Evolutionary conservation across 495 filamentous ascomycete species (phyloP), one percentile per base, ranked within the genome.

Genomic region (Ascodesmis nigricans): DNA sequence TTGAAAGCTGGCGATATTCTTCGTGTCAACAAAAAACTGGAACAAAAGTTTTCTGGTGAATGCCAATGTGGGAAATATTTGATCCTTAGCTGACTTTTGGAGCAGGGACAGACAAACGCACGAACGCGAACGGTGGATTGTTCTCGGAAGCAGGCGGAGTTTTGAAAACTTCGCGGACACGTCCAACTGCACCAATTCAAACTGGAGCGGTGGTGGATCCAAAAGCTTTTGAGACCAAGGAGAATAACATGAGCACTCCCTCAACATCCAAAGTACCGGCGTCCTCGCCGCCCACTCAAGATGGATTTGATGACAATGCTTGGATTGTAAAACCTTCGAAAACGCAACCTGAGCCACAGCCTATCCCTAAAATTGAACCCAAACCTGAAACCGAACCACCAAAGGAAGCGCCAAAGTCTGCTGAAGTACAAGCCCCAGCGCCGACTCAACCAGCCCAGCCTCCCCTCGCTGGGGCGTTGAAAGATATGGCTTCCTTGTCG

Each of bases 241-340:
- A 53, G 18, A 26, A 16, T 9, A 13, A 29, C 20, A 11, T 25
- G 6, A 29, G 7, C 27, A 20, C 11, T 3, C 8, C n/a, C 28
- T 5, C 38, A 8, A 20, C 10, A n/a, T 11, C 37, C 17, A 25
- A 7, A 21, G n/a, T 22, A 10, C 22, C 6, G 19, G n/a, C 10
- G 29, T 35, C 13, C 10, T n/a, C 13, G 15, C 7, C 2, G 21
- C 3, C 33, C 9, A 29, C 35, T 13, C 6, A 25, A 6, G 56
- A 61, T 31, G 81, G 81, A 14, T 95, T 99, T 42, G 87, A 99
- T 26, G 90, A 97, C 47, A 79, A 93, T 61, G 90, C 90, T 18
- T 99, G 87, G 87, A 78, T 83, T 49, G 73, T 87, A 5, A 93
- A 93, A 59, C 78, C 82, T n/a, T 64, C 78, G n/a, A 78, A 71